Conservation (phyloP, 345 rosid genomes). For the Draba incana region DNA sequence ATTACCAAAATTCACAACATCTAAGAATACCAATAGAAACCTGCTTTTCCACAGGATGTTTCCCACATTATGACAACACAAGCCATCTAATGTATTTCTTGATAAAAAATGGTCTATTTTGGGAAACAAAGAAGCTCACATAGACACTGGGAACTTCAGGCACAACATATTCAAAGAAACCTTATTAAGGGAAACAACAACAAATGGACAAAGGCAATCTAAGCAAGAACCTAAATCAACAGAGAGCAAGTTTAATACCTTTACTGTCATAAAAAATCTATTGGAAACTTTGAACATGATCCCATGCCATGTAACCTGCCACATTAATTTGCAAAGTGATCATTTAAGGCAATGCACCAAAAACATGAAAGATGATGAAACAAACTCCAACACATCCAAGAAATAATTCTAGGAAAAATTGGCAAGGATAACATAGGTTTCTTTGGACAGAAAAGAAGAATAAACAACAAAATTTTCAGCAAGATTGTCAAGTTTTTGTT, state of each 20-base stretch:
- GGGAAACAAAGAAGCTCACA: constrained; percentile 1
- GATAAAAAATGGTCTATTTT: not conserved
- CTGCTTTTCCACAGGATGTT: not conserved
- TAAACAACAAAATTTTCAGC: too few relatives aligned
- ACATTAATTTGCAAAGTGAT: too few relatives aligned
- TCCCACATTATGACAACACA: not conserved
- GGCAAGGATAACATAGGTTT: not conserved
- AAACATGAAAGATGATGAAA: not conserved
- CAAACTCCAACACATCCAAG: constrained; percentile 14
- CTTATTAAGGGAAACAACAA: not conserved
- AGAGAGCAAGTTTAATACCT: too few relatives aligned
- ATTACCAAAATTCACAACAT: not conserved
- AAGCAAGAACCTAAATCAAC: constrained; percentile 15
- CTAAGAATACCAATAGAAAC: not conserved
- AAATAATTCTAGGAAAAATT: not conserved
- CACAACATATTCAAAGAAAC: constrained; percentile 7
- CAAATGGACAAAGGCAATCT: constrained; percentile 12
- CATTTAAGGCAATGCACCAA: constrained; percentile 28
- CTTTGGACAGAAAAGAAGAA: too few relatives aligned
- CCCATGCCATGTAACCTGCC: constrained; percentile 74
- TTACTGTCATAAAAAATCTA: not conserved
- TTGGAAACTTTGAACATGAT: constrained; percentile 77
- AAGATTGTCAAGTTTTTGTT: too few relatives aligned
- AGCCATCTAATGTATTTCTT: not conserved
- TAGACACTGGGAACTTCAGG: not conserved